Conservation (phyloP, 2,329 filamentous ascomycete species). For the Nannizziopsis arthrosporioides region DNA sequence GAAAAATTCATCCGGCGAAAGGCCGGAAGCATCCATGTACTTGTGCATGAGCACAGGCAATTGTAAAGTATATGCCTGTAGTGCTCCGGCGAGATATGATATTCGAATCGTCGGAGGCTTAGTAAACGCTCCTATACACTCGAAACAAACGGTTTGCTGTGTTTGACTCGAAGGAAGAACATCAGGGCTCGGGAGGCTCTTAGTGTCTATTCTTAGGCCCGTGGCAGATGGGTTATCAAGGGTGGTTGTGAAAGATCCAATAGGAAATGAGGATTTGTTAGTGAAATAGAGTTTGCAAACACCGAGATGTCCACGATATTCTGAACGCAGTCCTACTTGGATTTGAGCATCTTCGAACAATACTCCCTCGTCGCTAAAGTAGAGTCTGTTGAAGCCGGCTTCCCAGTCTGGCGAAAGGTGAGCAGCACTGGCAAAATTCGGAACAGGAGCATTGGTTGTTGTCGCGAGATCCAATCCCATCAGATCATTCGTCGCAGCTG, state of each 20-base stretch:
- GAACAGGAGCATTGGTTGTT: slow-evolving; percentile 47
- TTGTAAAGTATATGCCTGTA: slow-evolving; percentile 86
- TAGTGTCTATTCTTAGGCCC: slow-evolving; percentile 75
- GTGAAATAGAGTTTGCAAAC: slow-evolving; percentile 92
- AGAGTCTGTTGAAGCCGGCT: slow-evolving; percentile 69
- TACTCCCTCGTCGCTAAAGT: slow-evolving; percentile 71
- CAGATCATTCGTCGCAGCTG: slow-evolving; percentile 53
- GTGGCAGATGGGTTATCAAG: slow-evolving; percentile 57
- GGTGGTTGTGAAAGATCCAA: slow-evolving; percentile 89
- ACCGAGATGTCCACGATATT: slow-evolving; percentile 90
- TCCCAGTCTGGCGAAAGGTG: slow-evolving; percentile 95
- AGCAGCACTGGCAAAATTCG: slow-evolving; percentile 82
- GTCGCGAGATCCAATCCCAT: slow-evolving; percentile 69
- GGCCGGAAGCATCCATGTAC: slow-evolving; percentile 86
- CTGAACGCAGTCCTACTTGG: slow-evolving; percentile 80
- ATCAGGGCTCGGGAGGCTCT: slow-evolving; percentile 73
- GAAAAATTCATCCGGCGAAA: slow-evolving; percentile 90
- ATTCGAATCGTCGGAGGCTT: slow-evolving; percentile 84
- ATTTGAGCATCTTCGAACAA: slow-evolving; percentile 92
- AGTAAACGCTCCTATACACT: slow-evolving; percentile 67
- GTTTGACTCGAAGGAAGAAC: slow-evolving; percentile 65
- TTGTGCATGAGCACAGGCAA: slow-evolving; percentile 83
- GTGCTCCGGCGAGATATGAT: slow-evolving; percentile 82
- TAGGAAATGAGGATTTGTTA: slow-evolving; percentile 76
- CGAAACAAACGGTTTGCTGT: slow-evolving; percentile 91